Evolutionary conservation across 176 grass and related monocot species (phyloP).

Genomic region (Alopecurus myosuroides): DNA sequence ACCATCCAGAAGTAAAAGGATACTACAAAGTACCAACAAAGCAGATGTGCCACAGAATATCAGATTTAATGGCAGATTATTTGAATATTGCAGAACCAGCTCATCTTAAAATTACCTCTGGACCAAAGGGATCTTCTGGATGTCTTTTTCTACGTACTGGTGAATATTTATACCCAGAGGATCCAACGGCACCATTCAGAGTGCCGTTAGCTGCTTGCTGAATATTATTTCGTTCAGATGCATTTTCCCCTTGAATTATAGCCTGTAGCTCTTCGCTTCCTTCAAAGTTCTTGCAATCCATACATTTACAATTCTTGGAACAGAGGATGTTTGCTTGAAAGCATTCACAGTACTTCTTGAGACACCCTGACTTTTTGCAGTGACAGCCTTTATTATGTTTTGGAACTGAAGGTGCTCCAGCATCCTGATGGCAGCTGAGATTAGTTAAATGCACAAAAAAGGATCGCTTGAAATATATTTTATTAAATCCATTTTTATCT

Average conservation of each 20-base stretch:
- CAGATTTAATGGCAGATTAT: conserved; percentile 9
- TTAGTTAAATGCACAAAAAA: conserved; percentile 18
- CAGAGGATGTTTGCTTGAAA: conserved; percentile 82
- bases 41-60: neutral
- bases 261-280: conserved; percentile 55
- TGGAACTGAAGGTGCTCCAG: conserved; percentile 47
- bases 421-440: conserved; percentile 37
- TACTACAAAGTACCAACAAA: neutral
- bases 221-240: conserved; percentile 36
- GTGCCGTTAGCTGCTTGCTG: conserved; percentile 65
- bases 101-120: conserved; percentile 26
- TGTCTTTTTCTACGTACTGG: conserved; percentile 36
- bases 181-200: conserved; percentile 56
- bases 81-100: neutral
- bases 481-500: neutral
- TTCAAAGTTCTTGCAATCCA: conserved; percentile 69
- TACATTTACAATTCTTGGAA: conserved; percentile 72
- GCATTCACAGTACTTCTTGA: conserved; percentile 84
- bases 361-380: conserved; percentile 73
- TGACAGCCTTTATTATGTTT: conserved; percentile 82
- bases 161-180: conserved; percentile 41
- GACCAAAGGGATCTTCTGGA: conserved; percentile 36
- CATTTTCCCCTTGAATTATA: conserved; percentile 50
- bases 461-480: neutral
- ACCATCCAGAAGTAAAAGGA: neutral